Evolutionary conservation across 2,329 filamentous ascomycete species (phyloP).

Genomic region (Neobulgaria alba): DNA sequence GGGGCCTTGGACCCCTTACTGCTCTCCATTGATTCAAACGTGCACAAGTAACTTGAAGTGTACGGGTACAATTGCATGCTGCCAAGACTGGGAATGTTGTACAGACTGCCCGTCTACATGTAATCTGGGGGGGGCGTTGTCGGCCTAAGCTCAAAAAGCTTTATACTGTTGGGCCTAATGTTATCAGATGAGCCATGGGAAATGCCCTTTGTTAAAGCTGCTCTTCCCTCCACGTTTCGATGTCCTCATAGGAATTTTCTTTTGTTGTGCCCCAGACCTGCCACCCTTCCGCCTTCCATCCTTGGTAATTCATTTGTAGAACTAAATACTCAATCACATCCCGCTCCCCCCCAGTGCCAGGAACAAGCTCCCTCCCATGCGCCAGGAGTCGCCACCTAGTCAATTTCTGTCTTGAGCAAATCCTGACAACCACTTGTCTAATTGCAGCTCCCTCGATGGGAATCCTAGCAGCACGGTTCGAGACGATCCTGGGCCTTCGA

Average conservation of each 20-base stretch:
- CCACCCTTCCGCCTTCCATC: slow-evolving; percentile 44
- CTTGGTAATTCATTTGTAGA: slow-evolving; percentile 41
- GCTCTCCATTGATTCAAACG: too few relatives aligned
- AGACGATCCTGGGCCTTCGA: slow-evolving; percentile 30
- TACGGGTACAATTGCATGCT: too few relatives aligned
- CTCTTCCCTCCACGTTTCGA: slow-evolving; percentile 15
- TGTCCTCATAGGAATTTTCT: slow-evolving; percentile 38
- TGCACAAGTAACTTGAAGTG: too few relatives aligned
- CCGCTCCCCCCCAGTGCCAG: slow-evolving; percentile 41
- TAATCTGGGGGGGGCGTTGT: too few relatives aligned
- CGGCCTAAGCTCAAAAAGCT: too few relatives aligned
- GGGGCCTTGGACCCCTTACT: too few relatives aligned
- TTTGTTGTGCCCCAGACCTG: slow-evolving; percentile 55
- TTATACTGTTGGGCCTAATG: too few relatives aligned
- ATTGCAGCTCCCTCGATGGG: slow-evolving; percentile 37
- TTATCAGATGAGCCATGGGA: too few relatives aligned
- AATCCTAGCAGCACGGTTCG: slow-evolving; percentile 43
- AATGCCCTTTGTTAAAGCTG: slow-evolving; percentile 3
- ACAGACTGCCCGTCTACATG: too few relatives aligned
- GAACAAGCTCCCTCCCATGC: slow-evolving; percentile 26
- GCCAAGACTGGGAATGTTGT: too few relatives aligned
- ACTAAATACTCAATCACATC: slow-evolving; percentile 57
- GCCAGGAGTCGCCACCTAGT: slow-evolving; percentile 31
- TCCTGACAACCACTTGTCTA: slow-evolving; percentile 52
- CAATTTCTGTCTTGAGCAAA: slow-evolving; percentile 48